phyloP scores from a whole-genome alignment of 2,329 filamentous ascomycete genomes.

The Bipolaris bicolor region DNA sequence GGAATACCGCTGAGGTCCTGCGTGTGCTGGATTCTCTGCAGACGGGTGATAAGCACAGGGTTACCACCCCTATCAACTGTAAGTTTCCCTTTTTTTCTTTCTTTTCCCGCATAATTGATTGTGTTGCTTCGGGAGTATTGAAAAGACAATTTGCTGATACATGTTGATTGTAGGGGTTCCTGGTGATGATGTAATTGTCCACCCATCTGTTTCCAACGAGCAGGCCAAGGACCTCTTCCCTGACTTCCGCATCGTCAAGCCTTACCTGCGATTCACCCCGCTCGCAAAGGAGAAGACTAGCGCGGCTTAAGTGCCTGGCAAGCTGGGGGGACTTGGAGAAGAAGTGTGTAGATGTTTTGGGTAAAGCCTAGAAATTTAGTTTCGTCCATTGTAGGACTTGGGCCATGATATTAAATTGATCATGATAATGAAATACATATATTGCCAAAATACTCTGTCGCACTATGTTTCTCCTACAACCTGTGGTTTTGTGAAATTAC shows the following conservation, averaged over 20 bases:
- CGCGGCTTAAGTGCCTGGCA: conserved; percentile 41
- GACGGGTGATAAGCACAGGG: conserved; percentile 64
- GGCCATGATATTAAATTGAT: too few relatives aligned
- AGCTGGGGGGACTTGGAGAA: neutral
- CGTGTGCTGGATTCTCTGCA: conserved; percentile 60
- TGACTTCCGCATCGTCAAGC: conserved; percentile 66
- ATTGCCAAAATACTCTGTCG: too few relatives aligned
- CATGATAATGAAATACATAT: too few relatives aligned
- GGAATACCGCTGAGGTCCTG: conserved; percentile 61
- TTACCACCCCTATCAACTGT: conserved; percentile 67
- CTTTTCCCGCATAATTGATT: neutral
- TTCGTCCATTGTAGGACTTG: too few relatives aligned
- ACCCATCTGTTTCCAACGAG: conserved; percentile 63
- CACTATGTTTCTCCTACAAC: too few relatives aligned
- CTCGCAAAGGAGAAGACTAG: conserved; percentile 64
- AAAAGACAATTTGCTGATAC: neutral
- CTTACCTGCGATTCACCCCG: conserved; percentile 66
- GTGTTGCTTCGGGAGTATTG: neutral
- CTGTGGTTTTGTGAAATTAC: too few relatives aligned
- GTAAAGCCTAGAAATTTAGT: too few relatives aligned
- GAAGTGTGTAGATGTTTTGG: neutral
- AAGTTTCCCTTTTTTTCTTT: neutral
- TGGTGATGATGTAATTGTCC: conserved; percentile 66
- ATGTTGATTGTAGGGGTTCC: conserved; percentile 59
- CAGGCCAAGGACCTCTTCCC: conserved; percentile 65